Evolutionary conservation across 768 basidiomycete genomes (phyloP).

Genomic region (Serendipita indica): DNA sequence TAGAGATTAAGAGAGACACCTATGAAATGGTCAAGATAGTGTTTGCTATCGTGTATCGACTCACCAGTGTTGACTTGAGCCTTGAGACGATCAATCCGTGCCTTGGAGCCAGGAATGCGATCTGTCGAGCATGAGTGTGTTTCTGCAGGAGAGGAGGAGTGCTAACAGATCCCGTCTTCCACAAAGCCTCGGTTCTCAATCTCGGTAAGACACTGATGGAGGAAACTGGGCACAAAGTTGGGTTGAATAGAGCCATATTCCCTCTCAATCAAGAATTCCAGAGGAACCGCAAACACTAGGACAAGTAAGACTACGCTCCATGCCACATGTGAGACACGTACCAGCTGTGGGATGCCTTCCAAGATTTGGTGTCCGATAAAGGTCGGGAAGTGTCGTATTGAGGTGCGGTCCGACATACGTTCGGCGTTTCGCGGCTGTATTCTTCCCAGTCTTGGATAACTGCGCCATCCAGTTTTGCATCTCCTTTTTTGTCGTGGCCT

Average conservation of each 20-base stretch:
- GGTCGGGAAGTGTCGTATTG: constrained; percentile 60
- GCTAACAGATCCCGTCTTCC: constrained; percentile 76
- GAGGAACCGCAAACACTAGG: constrained; percentile 61
- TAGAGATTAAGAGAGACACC: constrained; percentile 13
- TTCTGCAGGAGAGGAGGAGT: neutral
- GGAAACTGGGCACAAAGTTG: constrained; percentile 49
- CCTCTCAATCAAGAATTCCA: constrained; percentile 51
- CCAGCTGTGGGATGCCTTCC: constrained; percentile 65
- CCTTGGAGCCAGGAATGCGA: constrained; percentile 65
- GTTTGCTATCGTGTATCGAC: constrained; percentile 25
- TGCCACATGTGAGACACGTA: constrained; percentile 23
- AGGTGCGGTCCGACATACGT: constrained; percentile 67
- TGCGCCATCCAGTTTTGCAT: constrained; percentile 67
- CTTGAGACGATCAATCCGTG: constrained; percentile 51
- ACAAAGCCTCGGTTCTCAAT: constrained; percentile 61
- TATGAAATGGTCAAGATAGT: constrained; percentile 32
- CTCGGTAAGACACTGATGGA: constrained; percentile 51
- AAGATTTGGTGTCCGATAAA: constrained; percentile 43
- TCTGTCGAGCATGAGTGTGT: constrained; percentile 29
- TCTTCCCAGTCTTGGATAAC: constrained; percentile 53
- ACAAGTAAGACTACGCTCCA: constrained; percentile 12
- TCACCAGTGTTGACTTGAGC: constrained; percentile 62
- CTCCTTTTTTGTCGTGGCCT: constrained; percentile 54
- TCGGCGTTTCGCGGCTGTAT: constrained; percentile 59
- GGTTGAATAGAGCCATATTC: constrained; percentile 39